Evolutionary conservation across 371 early-diverging fungal species (phyloP), one percentile per base, ranked within the genome.

Genomic region (Nematocida sp.): DNA sequence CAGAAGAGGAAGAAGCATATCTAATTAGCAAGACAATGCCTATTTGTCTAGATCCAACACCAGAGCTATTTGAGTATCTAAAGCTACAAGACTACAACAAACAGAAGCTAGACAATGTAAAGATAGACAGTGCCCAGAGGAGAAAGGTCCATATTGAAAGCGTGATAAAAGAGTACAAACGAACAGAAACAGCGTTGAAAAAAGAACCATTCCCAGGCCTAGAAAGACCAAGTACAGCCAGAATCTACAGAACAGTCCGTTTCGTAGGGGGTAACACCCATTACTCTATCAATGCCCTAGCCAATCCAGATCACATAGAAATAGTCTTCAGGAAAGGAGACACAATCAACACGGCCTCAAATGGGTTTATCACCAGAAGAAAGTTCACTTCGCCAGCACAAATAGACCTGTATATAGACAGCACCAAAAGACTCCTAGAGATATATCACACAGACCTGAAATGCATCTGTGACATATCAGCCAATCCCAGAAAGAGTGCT

Each of bases 381-480:
- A 70, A 70, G 43, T 70, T 70, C 34, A 70, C 58, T 19, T 60
- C 74, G 17, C 31, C 57, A 0, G 38, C 63, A 0, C 74, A 70
- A 47, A 60, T 70, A 27, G 74, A 70, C 21, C 11, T 70, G 52
- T 70, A 70, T 43, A 60, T 70, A 27, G 74, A 70, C 37, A 70
- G 74, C 35, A 31, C 31, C 9, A 58, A 61, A 27, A 70, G 46
- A 32, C 60, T 70, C 2, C 40, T 70, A 1, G 74, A 70, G 52
- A 60, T 70, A n/a, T 57, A 55, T 47, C 74, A 70, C 46, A 49
- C 25, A 5, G 74, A 70, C 29, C 37, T 70, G 17, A 70, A 70
- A 61, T 70, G 55, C 34, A 70, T 70, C n/a, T 70, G 74, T 7
- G 74, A 70, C 7, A 58, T 70, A 4, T 70, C 74, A 25, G 74